These are phyloP conservation scores for Clavulina sp. DNA, from an alignment of 768 basidiomycete genomes.

Conservation along the genomic window DNA sequence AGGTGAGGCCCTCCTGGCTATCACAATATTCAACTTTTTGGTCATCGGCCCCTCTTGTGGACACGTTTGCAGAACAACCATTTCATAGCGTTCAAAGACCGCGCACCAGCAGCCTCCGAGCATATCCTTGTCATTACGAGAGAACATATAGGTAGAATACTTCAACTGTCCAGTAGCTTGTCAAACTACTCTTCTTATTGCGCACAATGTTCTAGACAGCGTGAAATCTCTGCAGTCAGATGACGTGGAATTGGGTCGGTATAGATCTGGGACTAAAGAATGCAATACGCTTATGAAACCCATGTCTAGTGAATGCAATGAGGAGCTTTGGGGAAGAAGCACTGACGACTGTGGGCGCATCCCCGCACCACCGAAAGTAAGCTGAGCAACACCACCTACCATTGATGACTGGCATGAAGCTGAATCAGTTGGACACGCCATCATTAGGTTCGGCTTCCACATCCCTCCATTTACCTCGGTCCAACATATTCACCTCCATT, in stretches of 20 bases:
- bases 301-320: conserved; percentile 29
- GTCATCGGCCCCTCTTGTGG: too few relatives aligned
- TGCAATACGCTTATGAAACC: conserved; percentile 16
- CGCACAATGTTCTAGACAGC: conserved; percentile 34
- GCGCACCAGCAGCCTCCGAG: conserved; percentile 20
- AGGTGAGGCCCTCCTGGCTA: neutral
- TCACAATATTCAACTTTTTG: neutral
- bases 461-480: conserved; percentile 64
- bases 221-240: conserved; percentile 28
- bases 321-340: conserved; percentile 32
- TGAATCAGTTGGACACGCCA: neutral
- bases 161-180: neutral
- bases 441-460: conserved; percentile 55
- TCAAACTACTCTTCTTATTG: conserved; percentile 4
- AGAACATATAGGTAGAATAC: conserved; percentile 21
- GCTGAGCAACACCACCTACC: too few relatives aligned
- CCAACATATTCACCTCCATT: conserved; percentile 57
- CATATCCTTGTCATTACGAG: conserved; percentile 24
- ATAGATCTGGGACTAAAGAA: conserved; percentile 10
- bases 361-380: conserved; percentile 24
- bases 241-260: conserved; percentile 34
- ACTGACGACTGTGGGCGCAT: conserved; percentile 32
- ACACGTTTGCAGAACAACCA: conserved; percentile 18
- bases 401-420: too few relatives aligned
- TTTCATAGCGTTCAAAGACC: conserved; percentile 22